Evolutionary conservation across 2,329 filamentous ascomycete species (phyloP), one percentile per base, ranked within the genome.

Genomic region (Aureobasidium sp.): DNA sequence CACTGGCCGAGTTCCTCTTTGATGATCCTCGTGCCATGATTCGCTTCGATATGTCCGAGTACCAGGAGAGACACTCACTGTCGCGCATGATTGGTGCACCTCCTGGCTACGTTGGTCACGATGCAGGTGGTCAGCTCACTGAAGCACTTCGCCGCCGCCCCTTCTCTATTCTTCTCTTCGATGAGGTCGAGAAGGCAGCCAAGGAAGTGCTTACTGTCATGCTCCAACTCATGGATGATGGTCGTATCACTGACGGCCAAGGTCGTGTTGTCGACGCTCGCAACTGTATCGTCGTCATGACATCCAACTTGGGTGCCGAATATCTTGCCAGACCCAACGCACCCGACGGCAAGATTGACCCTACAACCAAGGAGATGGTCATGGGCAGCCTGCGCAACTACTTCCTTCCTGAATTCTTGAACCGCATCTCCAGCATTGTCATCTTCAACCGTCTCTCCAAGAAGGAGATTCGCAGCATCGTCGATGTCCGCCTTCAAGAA

Each of bases 201-300:
- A 99, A 99, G 79, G 94, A 99, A 78, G 86, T 99, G 1, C 81
- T 99, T 47, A 99, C 94, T 0, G 94, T 99, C 17, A 85, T 99
- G 41, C 85, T 99, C n/a, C 94, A 99, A 76, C 90, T 99, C 71
- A 97, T 99, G 91, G 94, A 99, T 71, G 94, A 99, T 71, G 94
- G 94, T 34, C 91, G 94, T 70, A 97, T 99, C 76, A 99, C 94
- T 15, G 94, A 99, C 72, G 94, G 94, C 52, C 95, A 97, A 84
- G 94, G 94, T 72, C 87, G 94, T 74, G 82, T 97, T 55, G 87
- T 99, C 61, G 94, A 99, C 70, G 94, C 93, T 64, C 91, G 88
- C 78, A 99, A 99, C 82, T 97, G 93, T 74, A 97, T 99, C 68
- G 93, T 99, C 47, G 94, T 99, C 76, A 96, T 99, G 91, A 99